Evolutionary conservation across 2,329 filamentous ascomycete genomes (phyloP).

Genomic region (Hymenoscyphus repandus): DNA sequence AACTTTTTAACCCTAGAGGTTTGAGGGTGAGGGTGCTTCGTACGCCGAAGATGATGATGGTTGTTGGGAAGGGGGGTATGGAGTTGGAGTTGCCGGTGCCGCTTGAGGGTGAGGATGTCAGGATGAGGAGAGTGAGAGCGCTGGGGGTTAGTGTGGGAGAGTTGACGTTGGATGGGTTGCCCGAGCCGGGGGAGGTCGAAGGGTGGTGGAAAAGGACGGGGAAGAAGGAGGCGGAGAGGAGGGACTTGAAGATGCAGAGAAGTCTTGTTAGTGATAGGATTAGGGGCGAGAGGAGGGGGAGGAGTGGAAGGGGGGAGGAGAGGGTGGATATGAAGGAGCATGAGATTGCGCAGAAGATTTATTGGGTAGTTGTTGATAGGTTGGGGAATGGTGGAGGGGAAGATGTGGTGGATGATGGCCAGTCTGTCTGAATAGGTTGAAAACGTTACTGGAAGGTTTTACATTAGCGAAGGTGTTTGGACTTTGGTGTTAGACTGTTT

Average conservation of each 20-base stretch:
- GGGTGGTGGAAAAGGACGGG: slow-evolving; percentile 12
- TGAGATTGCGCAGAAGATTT: slow-evolving; percentile 8
- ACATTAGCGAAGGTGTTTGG: no score
- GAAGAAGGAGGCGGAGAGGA: slow-evolving; percentile 9
- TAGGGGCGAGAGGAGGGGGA: slow-evolving; percentile 3
- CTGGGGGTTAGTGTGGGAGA: slow-evolving; percentile 3
- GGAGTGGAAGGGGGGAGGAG: not conserved
- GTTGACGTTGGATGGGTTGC: slow-evolving; percentile 5
- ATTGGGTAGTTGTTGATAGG: slow-evolving; percentile 12
- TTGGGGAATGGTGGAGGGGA: not conserved
- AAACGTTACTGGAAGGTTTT: no score
- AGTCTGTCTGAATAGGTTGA: no score
- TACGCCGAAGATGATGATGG: no score
- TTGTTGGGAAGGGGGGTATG: not conserved
- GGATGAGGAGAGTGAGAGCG: no score
- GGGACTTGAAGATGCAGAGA: slow-evolving; percentile 4
- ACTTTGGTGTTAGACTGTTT: no score
- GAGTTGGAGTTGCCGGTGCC: no score
- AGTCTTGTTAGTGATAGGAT: slow-evolving; percentile 1
- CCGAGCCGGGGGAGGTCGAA: not conserved
- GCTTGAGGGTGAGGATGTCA: no score
- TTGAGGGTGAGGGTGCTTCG: no score
- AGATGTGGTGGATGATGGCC: slow-evolving; percentile 8
- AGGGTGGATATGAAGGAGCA: not conserved
- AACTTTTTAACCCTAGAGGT: not conserved